phyloP scores from a whole-genome alignment of 805 yeast genomes.

The Starmerella floricola region DNA sequence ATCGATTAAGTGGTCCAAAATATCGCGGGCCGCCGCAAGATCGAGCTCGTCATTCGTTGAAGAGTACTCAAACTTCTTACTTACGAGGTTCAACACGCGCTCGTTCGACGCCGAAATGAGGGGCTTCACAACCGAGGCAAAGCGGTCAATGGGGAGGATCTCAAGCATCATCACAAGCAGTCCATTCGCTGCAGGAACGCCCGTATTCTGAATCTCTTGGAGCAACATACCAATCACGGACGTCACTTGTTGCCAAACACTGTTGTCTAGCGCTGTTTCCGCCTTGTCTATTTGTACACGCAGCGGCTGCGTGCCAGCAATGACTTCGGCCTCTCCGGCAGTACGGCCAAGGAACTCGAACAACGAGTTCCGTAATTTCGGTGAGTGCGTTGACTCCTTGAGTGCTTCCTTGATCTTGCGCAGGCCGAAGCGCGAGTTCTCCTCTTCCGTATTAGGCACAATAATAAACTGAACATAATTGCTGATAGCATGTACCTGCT shows the following conservation, averaged over 20 bases:
- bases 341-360: slow-evolving; percentile 47
- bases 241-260: slow-evolving; percentile 20
- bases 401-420: slow-evolving; percentile 24
- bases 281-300: slow-evolving; percentile 37
- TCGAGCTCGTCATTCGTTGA: slow-evolving; percentile 40
- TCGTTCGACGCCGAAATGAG: slow-evolving; percentile 28
- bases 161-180: slow-evolving; percentile 53
- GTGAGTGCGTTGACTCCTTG: slow-evolving; percentile 1
- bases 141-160: slow-evolving; percentile 62
- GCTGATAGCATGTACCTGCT: slow-evolving; percentile 34
- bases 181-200: slow-evolving; percentile 29
- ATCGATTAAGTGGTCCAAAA: slow-evolving; percentile 43
- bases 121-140: slow-evolving; percentile 48
- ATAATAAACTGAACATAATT: slow-evolving; percentile 20
- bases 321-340: slow-evolving; percentile 30
- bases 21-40: slow-evolving; percentile 38
- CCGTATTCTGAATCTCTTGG: slow-evolving; percentile 23
- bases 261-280: slow-evolving; percentile 4
- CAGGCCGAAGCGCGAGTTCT: slow-evolving; percentile 41
- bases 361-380: slow-evolving; percentile 31
- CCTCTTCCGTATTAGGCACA: slow-evolving; percentile 17
- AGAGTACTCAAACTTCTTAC: slow-evolving; percentile 59
- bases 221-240: slow-evolving; percentile 23
- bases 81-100: slow-evolving; percentile 50
- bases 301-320: slow-evolving; percentile 37